Percentiles rank a stretch among this genome's conserved stretches.
Evolutionary conservation across 1,284 basidiomycete genomes (phyloP).

Genomic region (Ceratobasidium sp.): DNA sequence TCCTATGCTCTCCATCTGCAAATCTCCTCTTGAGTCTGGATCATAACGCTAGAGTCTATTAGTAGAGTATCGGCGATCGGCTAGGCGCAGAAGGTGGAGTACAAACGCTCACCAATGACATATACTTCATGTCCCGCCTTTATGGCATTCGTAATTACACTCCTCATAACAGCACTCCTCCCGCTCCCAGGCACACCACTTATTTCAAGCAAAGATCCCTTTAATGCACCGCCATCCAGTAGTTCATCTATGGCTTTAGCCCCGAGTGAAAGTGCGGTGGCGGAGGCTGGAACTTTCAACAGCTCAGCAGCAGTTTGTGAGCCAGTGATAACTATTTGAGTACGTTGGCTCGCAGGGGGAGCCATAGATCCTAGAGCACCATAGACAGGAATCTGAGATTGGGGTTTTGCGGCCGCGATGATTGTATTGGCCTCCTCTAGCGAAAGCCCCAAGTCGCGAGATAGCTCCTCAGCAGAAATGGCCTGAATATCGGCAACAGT

Average conservation of each 20-base stretch:
- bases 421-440: constrained; percentile 29
- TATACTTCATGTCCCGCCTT: constrained; percentile 12
- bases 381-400: neutral
- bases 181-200: constrained; percentile 34
- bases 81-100: neutral
- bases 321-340: constrained; percentile 29
- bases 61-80: neutral
- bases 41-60: neutral
- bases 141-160: constrained; percentile 25
- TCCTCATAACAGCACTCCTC: constrained; percentile 12
- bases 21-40: constrained; percentile 32
- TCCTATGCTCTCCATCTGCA: neutral
- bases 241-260: constrained; percentile 25
- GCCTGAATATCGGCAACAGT: constrained; percentile 33
- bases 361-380: neutral
- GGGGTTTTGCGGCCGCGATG: constrained; percentile 13
- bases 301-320: constrained; percentile 37
- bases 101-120: constrained; percentile 18
- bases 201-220: constrained; percentile 27
- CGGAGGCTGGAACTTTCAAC: constrained; percentile 30
- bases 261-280: constrained; percentile 30
- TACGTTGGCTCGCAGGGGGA: constrained; percentile 9
- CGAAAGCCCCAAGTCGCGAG: constrained; percentile 26
- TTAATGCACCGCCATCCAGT: constrained; percentile 30
- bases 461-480: constrained; percentile 26